A percentile compares a stretch with the other conserved stretches of the same genome.
Evolutionary conservation across 345 rosid genomes (phyloP).

Genomic region (Salix purpurea): DNA sequence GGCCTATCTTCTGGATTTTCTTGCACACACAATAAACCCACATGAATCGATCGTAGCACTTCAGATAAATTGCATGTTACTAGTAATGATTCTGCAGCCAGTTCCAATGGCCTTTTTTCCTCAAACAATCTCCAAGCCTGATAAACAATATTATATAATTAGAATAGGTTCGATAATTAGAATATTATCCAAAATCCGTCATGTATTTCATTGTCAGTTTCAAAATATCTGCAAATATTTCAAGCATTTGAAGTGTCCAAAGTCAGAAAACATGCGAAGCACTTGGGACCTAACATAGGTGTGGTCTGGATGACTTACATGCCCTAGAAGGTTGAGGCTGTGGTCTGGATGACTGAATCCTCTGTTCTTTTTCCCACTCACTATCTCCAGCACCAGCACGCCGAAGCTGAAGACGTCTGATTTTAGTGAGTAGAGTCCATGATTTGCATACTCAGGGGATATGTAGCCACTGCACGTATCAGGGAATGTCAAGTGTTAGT

Average conservation of each 20-base stretch:
- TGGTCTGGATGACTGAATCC: conserved; percentile 5
- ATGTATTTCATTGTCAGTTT: too few species aligned
- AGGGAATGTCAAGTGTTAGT: not conserved
- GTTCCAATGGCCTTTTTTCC: not conserved
- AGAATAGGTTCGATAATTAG: too few species aligned
- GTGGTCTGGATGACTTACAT: not conserved
- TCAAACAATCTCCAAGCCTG: conserved; percentile 1
- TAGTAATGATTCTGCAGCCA: not conserved
- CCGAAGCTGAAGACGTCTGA: conserved; percentile 13
- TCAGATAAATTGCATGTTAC: not conserved
- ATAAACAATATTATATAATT: not conserved
- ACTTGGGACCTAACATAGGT: too few species aligned
- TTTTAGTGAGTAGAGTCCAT: conserved; percentile 8
- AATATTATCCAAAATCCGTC: too few species aligned
- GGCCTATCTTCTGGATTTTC: too few species aligned
- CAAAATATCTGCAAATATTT: too few species aligned
- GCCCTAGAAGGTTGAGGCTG: conserved; percentile 14
- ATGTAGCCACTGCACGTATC: too few species aligned
- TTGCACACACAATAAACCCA: not conserved
- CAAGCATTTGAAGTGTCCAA: too few species aligned
- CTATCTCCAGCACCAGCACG: not conserved
- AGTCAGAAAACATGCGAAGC: too few species aligned
- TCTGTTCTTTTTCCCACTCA: conserved; percentile 9
- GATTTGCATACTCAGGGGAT: conserved; percentile 11
- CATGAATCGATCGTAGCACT: not conserved